phyloP scores from a whole-genome alignment of 352 stramenopile species.

The Globisporangium ultimum region DNA sequence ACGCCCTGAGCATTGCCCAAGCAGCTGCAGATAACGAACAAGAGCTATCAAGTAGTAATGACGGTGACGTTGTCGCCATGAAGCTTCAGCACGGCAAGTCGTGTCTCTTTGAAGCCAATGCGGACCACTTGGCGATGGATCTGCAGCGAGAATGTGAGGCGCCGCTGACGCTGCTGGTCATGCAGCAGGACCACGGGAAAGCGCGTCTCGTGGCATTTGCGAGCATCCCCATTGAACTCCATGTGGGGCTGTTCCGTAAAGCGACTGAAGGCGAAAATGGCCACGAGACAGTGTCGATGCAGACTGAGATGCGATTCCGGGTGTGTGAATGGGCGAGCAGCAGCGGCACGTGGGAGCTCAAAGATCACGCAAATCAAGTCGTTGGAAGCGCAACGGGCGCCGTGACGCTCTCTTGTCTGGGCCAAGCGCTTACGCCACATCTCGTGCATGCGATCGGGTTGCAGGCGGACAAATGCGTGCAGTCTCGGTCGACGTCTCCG shows the following conservation, averaged over 20 bases:
- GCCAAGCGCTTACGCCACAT: conserved; percentile 33
- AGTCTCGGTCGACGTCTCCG: not conserved
- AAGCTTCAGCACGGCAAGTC: conserved; percentile 35
- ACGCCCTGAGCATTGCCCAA: not conserved
- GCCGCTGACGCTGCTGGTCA: conserved; percentile 32
- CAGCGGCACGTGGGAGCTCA: conserved; percentile 31
- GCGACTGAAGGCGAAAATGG: not conserved
- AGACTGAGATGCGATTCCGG: conserved; percentile 14
- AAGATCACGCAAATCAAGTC: conserved; percentile 20
- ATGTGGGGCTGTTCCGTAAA: conserved; percentile 16
- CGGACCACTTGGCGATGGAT: conserved; percentile 20
- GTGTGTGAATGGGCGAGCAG: conserved; percentile 44
- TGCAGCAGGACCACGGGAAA: conserved; percentile 26
- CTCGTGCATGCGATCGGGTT: conserved; percentile 28
- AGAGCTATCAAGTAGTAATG: too few species aligned
- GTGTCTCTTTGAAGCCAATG: conserved; percentile 44
- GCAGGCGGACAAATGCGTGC: conserved; percentile 14
- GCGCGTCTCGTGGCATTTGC: conserved; percentile 35
- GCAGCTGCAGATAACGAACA: too few species aligned
- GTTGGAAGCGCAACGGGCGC: conserved; percentile 22
- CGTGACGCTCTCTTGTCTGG: conserved; percentile 46
- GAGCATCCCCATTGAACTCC: conserved; percentile 23
- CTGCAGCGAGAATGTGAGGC: conserved; percentile 22
- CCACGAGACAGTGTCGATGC: not conserved
- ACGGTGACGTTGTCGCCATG: conserved; percentile 1